Conservation (phyloP, 768 basidiomycete species). For the Russula sp. region DNA sequence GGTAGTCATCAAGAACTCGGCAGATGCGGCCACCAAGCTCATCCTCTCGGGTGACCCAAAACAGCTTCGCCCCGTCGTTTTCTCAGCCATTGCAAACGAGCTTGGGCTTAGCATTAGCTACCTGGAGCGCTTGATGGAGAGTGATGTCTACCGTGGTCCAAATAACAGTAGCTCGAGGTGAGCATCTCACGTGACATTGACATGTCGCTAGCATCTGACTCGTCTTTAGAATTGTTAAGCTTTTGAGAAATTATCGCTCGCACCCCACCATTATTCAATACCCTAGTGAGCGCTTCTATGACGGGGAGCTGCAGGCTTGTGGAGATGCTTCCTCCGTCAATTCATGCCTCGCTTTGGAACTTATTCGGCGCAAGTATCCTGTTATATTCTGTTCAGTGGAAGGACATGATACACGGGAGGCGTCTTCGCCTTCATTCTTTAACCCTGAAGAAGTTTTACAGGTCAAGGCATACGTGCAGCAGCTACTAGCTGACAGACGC, state of each 20-base stretch:
- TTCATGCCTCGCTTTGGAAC: conserved; percentile 27
- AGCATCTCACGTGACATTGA: neutral
- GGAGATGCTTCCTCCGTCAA: conserved; percentile 34
- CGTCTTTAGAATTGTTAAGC: conserved; percentile 48
- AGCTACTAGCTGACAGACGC: conserved; percentile 26
- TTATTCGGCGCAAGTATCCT: conserved; percentile 46
- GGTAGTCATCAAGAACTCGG: conserved; percentile 56
- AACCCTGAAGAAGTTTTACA: conserved; percentile 54
- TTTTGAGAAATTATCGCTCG: conserved; percentile 60
- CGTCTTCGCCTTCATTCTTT: conserved; percentile 65
- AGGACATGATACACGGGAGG: conserved; percentile 63
- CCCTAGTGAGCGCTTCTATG: conserved; percentile 58
- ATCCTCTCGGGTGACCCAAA: conserved; percentile 65
- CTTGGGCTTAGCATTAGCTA: conserved; percentile 57
- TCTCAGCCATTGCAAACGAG: conserved; percentile 48
- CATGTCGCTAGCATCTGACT: neutral
- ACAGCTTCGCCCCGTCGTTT: conserved; percentile 65
- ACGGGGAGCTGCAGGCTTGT: conserved; percentile 43
- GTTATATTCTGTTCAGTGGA: conserved; percentile 49
- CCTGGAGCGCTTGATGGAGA: conserved; percentile 43
- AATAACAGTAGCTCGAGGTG: neutral
- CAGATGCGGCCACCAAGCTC: conserved; percentile 47
- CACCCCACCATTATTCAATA: conserved; percentile 55
- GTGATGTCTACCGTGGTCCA: neutral
- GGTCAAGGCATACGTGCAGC: conserved; percentile 43